Conservation (phyloP, 805 yeast species). For the Hanseniaspora opuntiae region DNA sequence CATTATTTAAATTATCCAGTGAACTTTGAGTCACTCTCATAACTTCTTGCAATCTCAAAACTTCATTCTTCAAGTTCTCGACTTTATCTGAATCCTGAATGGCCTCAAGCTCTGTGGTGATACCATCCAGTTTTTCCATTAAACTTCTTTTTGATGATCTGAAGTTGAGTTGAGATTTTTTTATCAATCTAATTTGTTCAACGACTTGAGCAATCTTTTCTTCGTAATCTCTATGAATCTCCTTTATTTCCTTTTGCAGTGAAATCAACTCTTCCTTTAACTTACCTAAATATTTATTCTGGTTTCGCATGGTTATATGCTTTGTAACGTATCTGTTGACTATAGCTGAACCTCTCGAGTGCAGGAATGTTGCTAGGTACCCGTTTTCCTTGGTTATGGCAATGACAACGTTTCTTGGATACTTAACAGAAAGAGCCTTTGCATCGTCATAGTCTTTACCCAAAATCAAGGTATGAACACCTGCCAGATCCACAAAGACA, state of each 20-base stretch:
- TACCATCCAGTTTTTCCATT: constrained; percentile 18
- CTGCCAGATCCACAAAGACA: constrained; percentile 48
- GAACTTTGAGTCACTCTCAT: constrained; percentile 20
- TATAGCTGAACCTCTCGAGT: constrained; percentile 26
- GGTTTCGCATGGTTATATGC: constrained; percentile 8
- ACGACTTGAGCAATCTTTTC: neutral
- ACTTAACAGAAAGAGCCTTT: constrained; percentile 28
- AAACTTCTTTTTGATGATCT: constrained; percentile 21
- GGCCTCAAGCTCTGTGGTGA: constrained; percentile 19
- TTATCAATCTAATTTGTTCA: neutral
- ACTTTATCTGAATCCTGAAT: constrained; percentile 23
- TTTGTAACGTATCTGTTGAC: neutral
- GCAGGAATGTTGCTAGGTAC: constrained; percentile 30
- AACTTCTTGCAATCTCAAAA: constrained; percentile 19
- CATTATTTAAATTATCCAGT: constrained; percentile 19
- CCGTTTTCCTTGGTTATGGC: constrained; percentile 19
- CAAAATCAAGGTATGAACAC: constrained; percentile 47
- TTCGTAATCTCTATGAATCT: neutral
- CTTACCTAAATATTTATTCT: neutral
- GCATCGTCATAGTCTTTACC: constrained; percentile 41
- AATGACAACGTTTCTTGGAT: constrained; percentile 16
- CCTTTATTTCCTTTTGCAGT: neutral
- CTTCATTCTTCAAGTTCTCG: constrained; percentile 19
- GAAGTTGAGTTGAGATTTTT: constrained; percentile 18
- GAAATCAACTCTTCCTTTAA: constrained; percentile 16